Evolutionary conservation across 352 stramenopile species (phyloP), one percentile per base, ranked within the genome.

Genomic region (Phytopythium cucurbitacearum): DNA sequence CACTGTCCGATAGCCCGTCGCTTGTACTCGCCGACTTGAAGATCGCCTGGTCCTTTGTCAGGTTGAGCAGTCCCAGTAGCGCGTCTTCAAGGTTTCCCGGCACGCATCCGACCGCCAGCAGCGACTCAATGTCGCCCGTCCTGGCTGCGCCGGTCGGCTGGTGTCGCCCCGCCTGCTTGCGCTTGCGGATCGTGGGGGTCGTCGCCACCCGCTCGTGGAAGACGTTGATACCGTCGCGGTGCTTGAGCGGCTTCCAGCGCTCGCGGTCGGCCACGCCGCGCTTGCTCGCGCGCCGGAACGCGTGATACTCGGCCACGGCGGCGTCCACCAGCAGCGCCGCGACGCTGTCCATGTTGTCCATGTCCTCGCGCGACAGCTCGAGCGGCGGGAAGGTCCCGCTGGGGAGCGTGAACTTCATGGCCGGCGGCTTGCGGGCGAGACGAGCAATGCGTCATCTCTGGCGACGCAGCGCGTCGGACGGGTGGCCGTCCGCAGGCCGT

Each of bases 271-370:
- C 55, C 7, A 60, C n/a, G 0, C 55, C 54, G 5, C 62, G 57
- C 9, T 34, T 10, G 41, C 49, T 51, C 40, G 60, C 42, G 43
- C 58, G 48, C 41, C 62, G 61, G 42, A 67, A 59, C 12, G 34
- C 40, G 7, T 66, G 54, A 34, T 62, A 70, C 33, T 73, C 69
- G 9, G 53, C 56, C 13, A 80, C 53, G 16, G 72, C 51, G 11
- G 59, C 53, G 45, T 69, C 51, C 16, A 76, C 62, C 38, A 72
- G 66, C 56, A 62, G 48, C 7, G 56, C 35, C 10, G 65, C 58
- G 41, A 76, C 70, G 44, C 55, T 70, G 35, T 66, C 65, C 40
- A 76, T 68, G 50, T 70, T 60, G 49, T 77, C 58, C 56, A 72
- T 71, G 38, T 57, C 46, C 35, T 73, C 65, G 15, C 65, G 65